Conservation (phyloP, 140 eudicot genomes). For the Anethum foeniculum region DNA sequence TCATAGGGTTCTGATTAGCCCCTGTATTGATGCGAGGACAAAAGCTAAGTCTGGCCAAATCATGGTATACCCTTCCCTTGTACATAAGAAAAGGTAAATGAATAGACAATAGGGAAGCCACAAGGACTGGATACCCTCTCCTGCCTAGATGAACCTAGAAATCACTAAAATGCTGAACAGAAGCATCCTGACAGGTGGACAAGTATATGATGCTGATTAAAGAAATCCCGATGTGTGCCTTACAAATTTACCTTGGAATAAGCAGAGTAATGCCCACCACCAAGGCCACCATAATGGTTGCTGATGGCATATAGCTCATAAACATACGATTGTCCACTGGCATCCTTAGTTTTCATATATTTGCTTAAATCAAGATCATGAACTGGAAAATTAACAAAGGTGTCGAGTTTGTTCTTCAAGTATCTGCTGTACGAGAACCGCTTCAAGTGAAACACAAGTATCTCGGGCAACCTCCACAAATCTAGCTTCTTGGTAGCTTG, state of each 20-base stretch:
- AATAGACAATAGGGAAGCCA: not conserved
- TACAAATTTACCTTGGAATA: constrained; percentile 66
- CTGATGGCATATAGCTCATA: constrained; percentile 89
- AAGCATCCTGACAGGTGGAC: not conserved
- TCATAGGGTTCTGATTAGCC: not conserved
- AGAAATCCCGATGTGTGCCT: not conserved
- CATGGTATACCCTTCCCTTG: not conserved
- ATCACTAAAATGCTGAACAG: not conserved
- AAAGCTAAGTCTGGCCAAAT: not conserved
- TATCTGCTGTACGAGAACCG: constrained; percentile 89
- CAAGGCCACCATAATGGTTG: constrained; percentile 98
- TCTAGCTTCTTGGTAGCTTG: constrained; percentile 93
- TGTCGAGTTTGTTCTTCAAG: constrained; percentile 85
- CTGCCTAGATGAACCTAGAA: not conserved
- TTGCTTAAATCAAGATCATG: constrained; percentile 70
- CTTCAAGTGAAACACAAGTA: constrained; percentile 82
- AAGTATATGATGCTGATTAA: not conserved
- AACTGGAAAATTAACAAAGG: constrained; percentile 74
- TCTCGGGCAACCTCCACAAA: constrained; percentile 88
- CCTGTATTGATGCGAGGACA: not conserved
- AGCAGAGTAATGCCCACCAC: constrained; percentile 98
- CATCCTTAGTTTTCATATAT: constrained; percentile 57
- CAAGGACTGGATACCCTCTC: not conserved
- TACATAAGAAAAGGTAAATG: not conserved
- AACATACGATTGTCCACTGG: constrained; percentile 34